A percentile compares a stretch with the other conserved stretches of the same genome.
These are phyloP conservation scores for Ophiostoma himal-ulmi DNA, from an alignment of 2,329 filamentous ascomycete genomes.

Conservation along the genomic window DNA sequence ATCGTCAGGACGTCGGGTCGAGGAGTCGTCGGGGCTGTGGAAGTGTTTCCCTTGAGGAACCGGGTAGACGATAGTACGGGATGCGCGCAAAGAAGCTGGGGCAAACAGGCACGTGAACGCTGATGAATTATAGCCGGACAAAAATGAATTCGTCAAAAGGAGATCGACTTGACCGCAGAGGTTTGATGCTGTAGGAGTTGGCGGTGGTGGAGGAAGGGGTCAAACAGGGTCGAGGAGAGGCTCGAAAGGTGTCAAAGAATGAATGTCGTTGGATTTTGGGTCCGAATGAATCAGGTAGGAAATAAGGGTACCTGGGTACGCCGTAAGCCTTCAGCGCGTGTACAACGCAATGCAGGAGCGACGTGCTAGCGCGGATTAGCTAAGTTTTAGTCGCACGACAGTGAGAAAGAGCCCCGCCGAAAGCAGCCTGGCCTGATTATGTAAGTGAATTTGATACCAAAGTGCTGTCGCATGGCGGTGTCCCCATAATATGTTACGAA, in stretches of 20 bases:
- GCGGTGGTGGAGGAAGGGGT: not conserved
- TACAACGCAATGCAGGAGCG: not conserved
- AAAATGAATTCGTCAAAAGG: not conserved
- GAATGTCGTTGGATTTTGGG: conserved; percentile 12
- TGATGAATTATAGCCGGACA: not conserved
- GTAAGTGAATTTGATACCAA: not conserved
- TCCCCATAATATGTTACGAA: not conserved
- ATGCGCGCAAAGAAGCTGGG: not conserved
- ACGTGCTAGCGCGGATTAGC: not conserved
- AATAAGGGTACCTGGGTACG: not conserved
- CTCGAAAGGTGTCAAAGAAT: not conserved
- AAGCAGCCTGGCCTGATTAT: conserved; percentile 1
- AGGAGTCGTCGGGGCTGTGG: no score
- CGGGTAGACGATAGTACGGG: not conserved
- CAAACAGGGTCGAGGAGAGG: not conserved
- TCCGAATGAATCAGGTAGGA: not conserved
- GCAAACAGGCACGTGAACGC: not conserved
- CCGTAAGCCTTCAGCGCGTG: not conserved
- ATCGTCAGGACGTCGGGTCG: no score
- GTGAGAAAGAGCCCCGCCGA: not conserved
- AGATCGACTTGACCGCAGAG: not conserved
- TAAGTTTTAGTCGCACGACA: conserved; percentile 1
- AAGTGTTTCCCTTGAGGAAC: not conserved
- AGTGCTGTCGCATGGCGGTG: not conserved
- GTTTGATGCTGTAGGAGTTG: not conserved